Evolutionary conservation across 2,329 filamentous ascomycete species (phyloP).

Genomic region (Fusarium hainanense): DNA sequence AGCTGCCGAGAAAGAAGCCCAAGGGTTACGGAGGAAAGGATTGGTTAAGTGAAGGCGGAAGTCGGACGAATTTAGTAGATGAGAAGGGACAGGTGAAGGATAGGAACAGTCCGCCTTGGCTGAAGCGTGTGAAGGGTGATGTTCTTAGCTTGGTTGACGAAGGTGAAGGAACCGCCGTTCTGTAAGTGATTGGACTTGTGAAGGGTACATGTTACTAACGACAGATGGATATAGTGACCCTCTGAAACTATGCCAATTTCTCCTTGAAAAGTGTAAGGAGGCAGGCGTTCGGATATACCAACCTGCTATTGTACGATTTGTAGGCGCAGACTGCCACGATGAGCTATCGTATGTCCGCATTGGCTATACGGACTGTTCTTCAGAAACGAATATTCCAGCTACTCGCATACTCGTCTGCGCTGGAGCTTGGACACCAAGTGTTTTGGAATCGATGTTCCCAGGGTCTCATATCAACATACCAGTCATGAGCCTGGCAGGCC

Average conservation of each 20-base stretch:
- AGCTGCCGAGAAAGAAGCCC: constrained; percentile 50
- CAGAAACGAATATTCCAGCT: constrained; percentile 67
- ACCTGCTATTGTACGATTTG: constrained; percentile 66
- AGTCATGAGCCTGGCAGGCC: constrained; percentile 69
- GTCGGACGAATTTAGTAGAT: constrained; percentile 64
- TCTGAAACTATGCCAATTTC: constrained; percentile 70
- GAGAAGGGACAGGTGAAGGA: constrained; percentile 46
- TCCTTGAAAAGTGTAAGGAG: constrained; percentile 67
- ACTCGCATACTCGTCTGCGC: constrained; percentile 73
- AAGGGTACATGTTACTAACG: constrained; percentile 3
- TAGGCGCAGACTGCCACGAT: constrained; percentile 62
- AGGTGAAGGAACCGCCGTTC: constrained; percentile 70
- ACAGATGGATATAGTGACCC: constrained; percentile 66
- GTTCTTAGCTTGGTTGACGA: constrained; percentile 70
- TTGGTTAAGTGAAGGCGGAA: constrained; percentile 74
- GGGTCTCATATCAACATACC: constrained; percentile 63
- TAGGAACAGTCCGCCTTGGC: constrained; percentile 49
- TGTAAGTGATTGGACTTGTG: constrained; percentile 58
- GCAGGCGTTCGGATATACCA: constrained; percentile 74
- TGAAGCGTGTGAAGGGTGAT: constrained; percentile 60
- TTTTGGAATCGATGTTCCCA: constrained; percentile 75
- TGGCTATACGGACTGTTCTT: constrained; percentile 55
- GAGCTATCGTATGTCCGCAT: constrained; percentile 65
- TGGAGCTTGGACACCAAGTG: constrained; percentile 76
- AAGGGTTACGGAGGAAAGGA: constrained; percentile 64